Conservation (phyloP, 768 basidiomycete genomes). For the Chalciporus pseudorubinellus region DNA sequence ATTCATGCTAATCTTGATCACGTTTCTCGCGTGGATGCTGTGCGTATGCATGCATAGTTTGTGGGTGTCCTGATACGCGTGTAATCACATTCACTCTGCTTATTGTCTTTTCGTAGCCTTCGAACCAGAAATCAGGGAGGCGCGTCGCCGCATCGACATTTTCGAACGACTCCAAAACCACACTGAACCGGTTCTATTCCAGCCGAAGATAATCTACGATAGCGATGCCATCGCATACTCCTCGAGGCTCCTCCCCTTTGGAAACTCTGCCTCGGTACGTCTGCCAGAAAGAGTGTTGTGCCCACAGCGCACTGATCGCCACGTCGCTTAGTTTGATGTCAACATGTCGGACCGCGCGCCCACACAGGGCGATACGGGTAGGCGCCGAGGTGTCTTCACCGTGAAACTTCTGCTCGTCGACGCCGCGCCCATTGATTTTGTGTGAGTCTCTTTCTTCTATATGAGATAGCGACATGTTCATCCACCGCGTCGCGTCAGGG, state of each 20-base stretch:
- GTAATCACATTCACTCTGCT: background rate
- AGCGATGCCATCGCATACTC: constrained; percentile 43
- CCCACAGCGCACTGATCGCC: background rate
- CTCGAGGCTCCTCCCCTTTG: constrained; percentile 30
- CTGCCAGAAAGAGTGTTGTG: background rate
- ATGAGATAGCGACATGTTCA: background rate
- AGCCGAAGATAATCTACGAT: constrained; percentile 46
- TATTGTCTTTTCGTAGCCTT: constrained; percentile 15
- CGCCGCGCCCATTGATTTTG: constrained; percentile 36
- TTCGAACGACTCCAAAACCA: constrained; percentile 38
- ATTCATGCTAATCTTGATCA: constrained; percentile 1
- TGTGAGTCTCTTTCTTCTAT: constrained; percentile 24
- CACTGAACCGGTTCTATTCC: constrained; percentile 35
- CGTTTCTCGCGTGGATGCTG: constrained; percentile 3
- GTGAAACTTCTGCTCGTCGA: constrained; percentile 39
- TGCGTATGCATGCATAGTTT: constrained; percentile 16
- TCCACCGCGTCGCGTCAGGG: constrained; percentile 14
- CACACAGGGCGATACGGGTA: constrained; percentile 6
- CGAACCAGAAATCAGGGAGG: background rate
- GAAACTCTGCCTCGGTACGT: constrained; percentile 32
- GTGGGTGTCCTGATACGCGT: constrained; percentile 18
- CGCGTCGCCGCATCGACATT: constrained; percentile 30
- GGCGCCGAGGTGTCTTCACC: constrained; percentile 26
- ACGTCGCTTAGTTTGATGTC: constrained; percentile 34
- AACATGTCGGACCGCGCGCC: constrained; percentile 29